A percentile compares a stretch with the other conserved stretches of the same genome.
Evolutionary conservation across 129 eudicot genomes (phyloP).

Genomic region (Artemisia argyi): DNA sequence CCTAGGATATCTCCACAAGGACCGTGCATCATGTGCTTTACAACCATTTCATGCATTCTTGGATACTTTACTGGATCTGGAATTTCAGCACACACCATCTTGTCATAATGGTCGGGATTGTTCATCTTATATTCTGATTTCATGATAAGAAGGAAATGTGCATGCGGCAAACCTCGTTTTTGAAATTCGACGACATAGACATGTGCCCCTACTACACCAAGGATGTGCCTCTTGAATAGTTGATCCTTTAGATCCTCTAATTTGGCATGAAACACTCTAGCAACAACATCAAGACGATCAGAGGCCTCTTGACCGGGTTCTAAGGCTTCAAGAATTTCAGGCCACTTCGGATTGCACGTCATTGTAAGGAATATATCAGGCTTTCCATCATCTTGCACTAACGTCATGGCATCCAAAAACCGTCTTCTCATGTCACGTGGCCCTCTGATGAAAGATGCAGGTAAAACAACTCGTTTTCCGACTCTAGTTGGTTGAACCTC

Average conservation of each 20-base stretch:
- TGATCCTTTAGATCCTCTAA: neutral
- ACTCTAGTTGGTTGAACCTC: neutral
- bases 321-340: slow-evolving; percentile 16
- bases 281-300: slow-evolving; percentile 20
- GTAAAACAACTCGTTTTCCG: slow-evolving; percentile 21
- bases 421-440: slow-evolving; percentile 28
- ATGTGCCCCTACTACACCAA: neutral
- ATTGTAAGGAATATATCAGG: slow-evolving; percentile 37
- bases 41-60: slow-evolving; percentile 1
- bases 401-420: slow-evolving; percentile 28
- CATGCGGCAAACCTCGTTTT: slow-evolving; percentile 24
- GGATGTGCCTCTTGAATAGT: neutral
- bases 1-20: slow-evolving; percentile 5
- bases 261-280: slow-evolving; percentile 18
- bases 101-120: slow-evolving; percentile 11
- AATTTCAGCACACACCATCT: slow-evolving; percentile 10
- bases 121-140: neutral
- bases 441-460: slow-evolving; percentile 32
- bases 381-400: slow-evolving; percentile 23
- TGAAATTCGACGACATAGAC: slow-evolving; percentile 23
- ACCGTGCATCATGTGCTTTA: slow-evolving; percentile 36
- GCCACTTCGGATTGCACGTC: slow-evolving; percentile 34
- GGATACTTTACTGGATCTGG: neutral
- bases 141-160: slow-evolving; percentile 1
- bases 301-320: neutral